phyloP scores from a whole-genome alignment of 192 early-diverging fungal species.

The Backusella luteola region DNA sequence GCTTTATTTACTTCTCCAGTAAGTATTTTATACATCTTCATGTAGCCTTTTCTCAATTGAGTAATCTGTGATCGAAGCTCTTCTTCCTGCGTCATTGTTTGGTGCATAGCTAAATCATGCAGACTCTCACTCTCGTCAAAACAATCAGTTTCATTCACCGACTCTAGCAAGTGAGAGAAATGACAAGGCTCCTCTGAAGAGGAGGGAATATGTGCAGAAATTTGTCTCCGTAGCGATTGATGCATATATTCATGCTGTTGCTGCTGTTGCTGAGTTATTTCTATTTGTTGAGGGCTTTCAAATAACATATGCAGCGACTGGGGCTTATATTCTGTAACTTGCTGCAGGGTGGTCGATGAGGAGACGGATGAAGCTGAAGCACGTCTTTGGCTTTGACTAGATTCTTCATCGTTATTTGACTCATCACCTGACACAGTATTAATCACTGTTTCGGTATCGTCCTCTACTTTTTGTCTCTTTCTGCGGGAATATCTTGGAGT shows the following conservation, averaged over 20 bases:
- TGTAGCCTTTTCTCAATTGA: constrained; percentile 10
- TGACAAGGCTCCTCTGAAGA: constrained; percentile 4
- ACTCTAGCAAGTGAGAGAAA: not conserved
- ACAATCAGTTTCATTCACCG: not conserved
- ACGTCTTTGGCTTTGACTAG: constrained; percentile 12
- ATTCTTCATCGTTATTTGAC: constrained; percentile 23
- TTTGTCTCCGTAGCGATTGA: not conserved
- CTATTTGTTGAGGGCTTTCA: constrained; percentile 1
- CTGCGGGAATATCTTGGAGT: constrained; percentile 32
- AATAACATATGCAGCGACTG: not conserved
- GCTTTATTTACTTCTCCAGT: constrained; percentile 13
- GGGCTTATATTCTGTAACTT: not conserved
- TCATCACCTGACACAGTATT: constrained; percentile 22
- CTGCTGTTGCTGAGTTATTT: constrained; percentile 7
- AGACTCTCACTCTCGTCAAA: not conserved
- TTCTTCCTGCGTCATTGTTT: constrained; percentile 16
- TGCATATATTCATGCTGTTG: constrained; percentile 7
- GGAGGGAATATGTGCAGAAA: constrained; percentile 5
- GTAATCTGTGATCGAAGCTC: constrained; percentile 7
- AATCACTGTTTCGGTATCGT: constrained; percentile 21
- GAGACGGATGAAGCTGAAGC: constrained; percentile 9
- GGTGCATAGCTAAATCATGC: constrained; percentile 14
- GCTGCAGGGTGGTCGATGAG: not conserved
- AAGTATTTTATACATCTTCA: constrained; percentile 11
- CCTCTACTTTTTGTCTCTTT: constrained; percentile 26